Percentiles rank a stretch among this genome's conserved stretches.
Conservation (phyloP, 495 filamentous ascomycete genomes). For the Aspergillus mulundensis region DNA sequence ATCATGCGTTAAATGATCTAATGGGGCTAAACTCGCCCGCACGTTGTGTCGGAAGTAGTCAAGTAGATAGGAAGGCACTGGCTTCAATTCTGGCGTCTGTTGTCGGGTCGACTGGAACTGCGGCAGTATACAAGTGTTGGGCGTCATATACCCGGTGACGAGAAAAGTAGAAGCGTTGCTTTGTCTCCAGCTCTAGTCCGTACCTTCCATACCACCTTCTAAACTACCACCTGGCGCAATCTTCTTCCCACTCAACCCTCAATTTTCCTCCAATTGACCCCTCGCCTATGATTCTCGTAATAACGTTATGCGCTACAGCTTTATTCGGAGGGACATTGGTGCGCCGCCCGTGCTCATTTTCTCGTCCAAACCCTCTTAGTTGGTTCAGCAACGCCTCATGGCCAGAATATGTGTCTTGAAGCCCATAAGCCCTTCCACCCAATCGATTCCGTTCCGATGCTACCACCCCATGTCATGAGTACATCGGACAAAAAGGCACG, state of each 20-base stretch:
- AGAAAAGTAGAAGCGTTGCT: background rate
- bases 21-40: background rate
- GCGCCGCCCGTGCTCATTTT: background rate
- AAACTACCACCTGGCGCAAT: background rate
- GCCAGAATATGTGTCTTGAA: background rate
- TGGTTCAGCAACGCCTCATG: slow-evolving; percentile 5
- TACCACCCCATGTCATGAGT: slow-evolving; percentile 2
- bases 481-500: slow-evolving; percentile 1
- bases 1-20: too few species aligned
- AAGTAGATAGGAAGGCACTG: background rate
- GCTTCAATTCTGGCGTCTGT: background rate
- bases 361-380: background rate
- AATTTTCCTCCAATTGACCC: background rate
- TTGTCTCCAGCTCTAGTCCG: background rate
- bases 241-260: background rate
- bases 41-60: background rate
- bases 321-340: background rate
- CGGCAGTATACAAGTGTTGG: too few species aligned
- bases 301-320: background rate
- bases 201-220: too few species aligned
- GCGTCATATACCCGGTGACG: background rate
- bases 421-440: background rate
- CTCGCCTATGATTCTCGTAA: background rate
- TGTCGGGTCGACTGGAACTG: too few species aligned
- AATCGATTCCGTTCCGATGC: slow-evolving; percentile 5